Percentiles rank a stretch among this genome's conserved stretches.
phyloP scores from a whole-genome alignment of 441 rosid genomes.

The Arabidopsis hybrid region DNA sequence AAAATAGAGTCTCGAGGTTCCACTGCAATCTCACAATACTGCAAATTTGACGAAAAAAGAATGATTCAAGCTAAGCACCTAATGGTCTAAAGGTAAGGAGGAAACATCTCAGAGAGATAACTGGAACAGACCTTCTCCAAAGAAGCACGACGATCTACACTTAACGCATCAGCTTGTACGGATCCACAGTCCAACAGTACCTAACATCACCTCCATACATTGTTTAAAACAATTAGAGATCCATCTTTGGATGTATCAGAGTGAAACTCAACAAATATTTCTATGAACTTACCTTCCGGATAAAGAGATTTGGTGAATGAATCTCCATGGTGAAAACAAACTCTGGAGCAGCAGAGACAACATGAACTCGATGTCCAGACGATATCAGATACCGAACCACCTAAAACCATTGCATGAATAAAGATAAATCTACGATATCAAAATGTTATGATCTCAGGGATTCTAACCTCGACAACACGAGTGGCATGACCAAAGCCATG shows the following conservation, averaged over 20 bases:
- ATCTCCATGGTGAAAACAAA: constrained; percentile 88
- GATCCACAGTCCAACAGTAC: constrained; percentile 87
- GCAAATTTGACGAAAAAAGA: background rate
- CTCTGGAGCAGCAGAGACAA: constrained; percentile 91
- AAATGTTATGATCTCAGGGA: constrained; percentile 9
- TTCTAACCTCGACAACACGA: constrained; percentile 87
- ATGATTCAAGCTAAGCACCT: background rate
- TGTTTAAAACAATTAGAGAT: background rate
- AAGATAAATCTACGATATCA: background rate
- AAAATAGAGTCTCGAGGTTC: constrained; percentile 81
- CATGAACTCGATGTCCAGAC: constrained; percentile 88
- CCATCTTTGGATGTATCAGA: background rate
- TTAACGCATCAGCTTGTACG: constrained; percentile 95
- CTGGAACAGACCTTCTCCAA: constrained; percentile 69
- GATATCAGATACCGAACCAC: constrained; percentile 84
- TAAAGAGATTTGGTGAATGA: constrained; percentile 79
- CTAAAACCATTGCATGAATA: constrained; percentile 40
- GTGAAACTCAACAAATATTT: constrained; percentile 12
- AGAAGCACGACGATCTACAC: constrained; percentile 93
- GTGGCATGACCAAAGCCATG: constrained; percentile 99
- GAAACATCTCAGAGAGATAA: background rate
- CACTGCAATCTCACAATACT: constrained; percentile 67
- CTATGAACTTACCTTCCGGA: constrained; percentile 59
- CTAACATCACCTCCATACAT: constrained; percentile 46
- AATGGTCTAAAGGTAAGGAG: background rate